Evolutionary conservation across 768 basidiomycete species (phyloP).

Genomic region (Agrocybe praecox): DNA sequence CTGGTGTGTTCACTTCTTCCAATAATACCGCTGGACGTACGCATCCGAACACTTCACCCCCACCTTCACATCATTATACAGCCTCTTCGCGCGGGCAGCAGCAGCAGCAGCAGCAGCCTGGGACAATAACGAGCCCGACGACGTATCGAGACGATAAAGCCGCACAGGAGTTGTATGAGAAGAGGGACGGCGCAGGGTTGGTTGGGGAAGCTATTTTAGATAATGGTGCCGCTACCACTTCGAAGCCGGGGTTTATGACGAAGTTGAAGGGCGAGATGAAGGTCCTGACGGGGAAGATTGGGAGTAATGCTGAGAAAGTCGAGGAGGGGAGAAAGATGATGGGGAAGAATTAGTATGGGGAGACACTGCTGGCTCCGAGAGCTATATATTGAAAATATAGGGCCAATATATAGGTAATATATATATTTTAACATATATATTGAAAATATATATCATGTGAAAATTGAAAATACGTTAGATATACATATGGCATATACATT

Average conservation of each 20-base stretch:
- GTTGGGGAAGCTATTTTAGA: neutral
- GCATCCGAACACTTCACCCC: neutral
- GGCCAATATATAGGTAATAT: too few species aligned
- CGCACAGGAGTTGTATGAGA: neutral
- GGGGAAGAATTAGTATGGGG: constrained; percentile 8
- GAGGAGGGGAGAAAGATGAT: constrained; percentile 6
- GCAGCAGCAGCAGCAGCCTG: neutral
- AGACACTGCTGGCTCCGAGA: too few species aligned
- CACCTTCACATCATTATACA: neutral
- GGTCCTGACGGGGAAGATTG: constrained; percentile 2
- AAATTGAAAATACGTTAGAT: too few species aligned
- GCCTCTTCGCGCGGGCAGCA: neutral
- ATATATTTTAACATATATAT: too few species aligned
- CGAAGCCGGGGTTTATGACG: constrained; percentile 3
- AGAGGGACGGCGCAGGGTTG: neutral
- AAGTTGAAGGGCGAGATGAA: constrained; percentile 8
- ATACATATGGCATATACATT: too few species aligned
- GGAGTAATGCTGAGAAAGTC: constrained; percentile 5
- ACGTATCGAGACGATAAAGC: neutral
- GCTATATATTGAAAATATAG: too few species aligned
- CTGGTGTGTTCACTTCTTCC: neutral
- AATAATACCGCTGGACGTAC: neutral
- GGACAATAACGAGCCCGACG: neutral
- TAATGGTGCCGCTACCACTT: neutral
- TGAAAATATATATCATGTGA: too few species aligned